phyloP scores from a whole-genome alignment of 2,329 filamentous ascomycete genomes.

The Calonectria ilicicola region DNA sequence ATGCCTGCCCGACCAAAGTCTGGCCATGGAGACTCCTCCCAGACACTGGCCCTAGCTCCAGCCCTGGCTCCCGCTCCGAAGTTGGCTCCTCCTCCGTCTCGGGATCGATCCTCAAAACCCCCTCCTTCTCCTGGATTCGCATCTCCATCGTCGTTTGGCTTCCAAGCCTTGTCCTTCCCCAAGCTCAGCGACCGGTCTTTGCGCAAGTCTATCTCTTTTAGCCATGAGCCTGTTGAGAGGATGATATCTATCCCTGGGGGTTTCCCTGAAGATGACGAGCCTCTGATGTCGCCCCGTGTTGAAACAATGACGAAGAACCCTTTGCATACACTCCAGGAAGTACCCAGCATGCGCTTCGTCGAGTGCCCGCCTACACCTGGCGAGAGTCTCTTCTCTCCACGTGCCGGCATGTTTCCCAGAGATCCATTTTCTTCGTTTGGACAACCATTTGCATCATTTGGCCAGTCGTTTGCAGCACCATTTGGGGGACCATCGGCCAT shows the following conservation, averaged over 20 bases:
- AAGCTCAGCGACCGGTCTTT: slow-evolving; percentile 35
- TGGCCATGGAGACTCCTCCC: slow-evolving; percentile 37
- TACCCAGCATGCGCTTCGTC: slow-evolving; percentile 64
- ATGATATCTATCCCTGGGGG: slow-evolving; percentile 50
- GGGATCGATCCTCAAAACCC: slow-evolving; percentile 49
- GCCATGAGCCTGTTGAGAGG: slow-evolving; percentile 45
- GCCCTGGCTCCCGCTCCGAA: neutral
- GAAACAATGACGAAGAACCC: slow-evolving; percentile 80
- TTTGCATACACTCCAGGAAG: slow-evolving; percentile 61
- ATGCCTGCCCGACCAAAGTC: slow-evolving; percentile 52
- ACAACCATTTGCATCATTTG: neutral
- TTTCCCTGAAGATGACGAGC: slow-evolving; percentile 61
- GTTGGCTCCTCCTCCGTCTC: slow-evolving; percentile 29
- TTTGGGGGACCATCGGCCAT: slow-evolving; percentile 55
- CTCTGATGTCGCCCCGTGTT: slow-evolving; percentile 77
- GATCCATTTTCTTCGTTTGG: slow-evolving; percentile 65
- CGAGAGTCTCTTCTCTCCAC: slow-evolving; percentile 66
- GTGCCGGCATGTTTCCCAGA: slow-evolving; percentile 64
- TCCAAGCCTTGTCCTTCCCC: slow-evolving; percentile 52
- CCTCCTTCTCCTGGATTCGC: slow-evolving; percentile 60
- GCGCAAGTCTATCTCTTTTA: slow-evolving; percentile 5
- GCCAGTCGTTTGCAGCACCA: neutral
- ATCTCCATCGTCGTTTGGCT: slow-evolving; percentile 55
- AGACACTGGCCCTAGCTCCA: slow-evolving; percentile 25
- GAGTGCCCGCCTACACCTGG: slow-evolving; percentile 64